phyloP scores from a whole-genome alignment of 2,329 filamentous ascomycete genomes.

The Trichoderma sp. region DNA sequence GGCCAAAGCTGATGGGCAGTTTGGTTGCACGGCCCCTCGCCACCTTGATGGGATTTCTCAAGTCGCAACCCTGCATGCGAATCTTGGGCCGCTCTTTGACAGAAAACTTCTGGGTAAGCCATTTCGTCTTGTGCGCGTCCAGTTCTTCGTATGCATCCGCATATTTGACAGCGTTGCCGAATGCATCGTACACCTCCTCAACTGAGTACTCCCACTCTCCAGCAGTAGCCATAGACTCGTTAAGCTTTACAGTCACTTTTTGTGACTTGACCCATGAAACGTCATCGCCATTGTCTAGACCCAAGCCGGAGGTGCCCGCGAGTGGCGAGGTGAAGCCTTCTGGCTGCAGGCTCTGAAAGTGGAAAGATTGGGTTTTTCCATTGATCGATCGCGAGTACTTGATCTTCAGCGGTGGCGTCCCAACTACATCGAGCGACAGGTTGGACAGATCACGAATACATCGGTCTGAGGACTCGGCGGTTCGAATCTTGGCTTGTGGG shows the following conservation, averaged over 20 bases:
- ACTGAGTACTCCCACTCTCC: constrained; percentile 88
- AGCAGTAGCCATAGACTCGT: constrained; percentile 77
- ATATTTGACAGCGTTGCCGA: constrained; percentile 83
- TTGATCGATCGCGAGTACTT: constrained; percentile 90
- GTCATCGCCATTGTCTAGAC: constrained; percentile 62
- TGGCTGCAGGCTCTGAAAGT: constrained; percentile 90
- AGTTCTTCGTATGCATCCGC: constrained; percentile 62
- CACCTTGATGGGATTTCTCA: constrained; percentile 76
- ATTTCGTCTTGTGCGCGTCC: constrained; percentile 58
- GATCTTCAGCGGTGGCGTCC: constrained; percentile 87
- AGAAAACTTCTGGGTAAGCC: constrained; percentile 71
- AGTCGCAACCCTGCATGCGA: constrained; percentile 70
- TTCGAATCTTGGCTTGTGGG: constrained; percentile 71
- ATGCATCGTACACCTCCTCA: constrained; percentile 86
- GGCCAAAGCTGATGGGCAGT: constrained; percentile 69
- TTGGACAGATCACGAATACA: constrained; percentile 88
- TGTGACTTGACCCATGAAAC: constrained; percentile 77
- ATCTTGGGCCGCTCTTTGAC: constrained; percentile 84
- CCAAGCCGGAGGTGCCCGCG: constrained; percentile 56
- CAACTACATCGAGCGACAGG: constrained; percentile 75
- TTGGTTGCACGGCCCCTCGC: constrained; percentile 67
- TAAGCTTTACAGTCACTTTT: constrained; percentile 75
- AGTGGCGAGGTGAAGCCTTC: constrained; percentile 80
- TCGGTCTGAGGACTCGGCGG: constrained; percentile 59
- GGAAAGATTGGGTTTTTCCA: constrained; percentile 75